Base-by-base conservation (phyloP, 2,329 filamentous ascomycete species). In the Xenoacremonium recifei region DNA sequence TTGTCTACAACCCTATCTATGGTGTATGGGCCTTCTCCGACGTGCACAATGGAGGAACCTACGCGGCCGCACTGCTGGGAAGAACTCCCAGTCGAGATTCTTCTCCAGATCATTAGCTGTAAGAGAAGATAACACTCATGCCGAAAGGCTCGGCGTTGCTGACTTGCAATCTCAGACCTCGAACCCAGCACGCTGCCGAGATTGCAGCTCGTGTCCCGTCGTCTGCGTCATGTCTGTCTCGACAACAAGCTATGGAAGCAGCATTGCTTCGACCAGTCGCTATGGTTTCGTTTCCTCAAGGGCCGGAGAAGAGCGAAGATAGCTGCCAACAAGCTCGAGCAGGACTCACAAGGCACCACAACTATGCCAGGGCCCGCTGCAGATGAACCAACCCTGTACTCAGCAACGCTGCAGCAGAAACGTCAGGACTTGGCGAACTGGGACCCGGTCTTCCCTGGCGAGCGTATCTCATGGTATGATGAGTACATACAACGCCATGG, bases 401-500 rank as follows among this genome's bases (percentile, higher is more conserved):
- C 23, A 23, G 15, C 7, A 30, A 34, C 40, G n/a, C 55, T 49
- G 39, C 40, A 56, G 30, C 57, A 53, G 20, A 51, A 52, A 21
- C 41, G 59, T 2, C 76, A 82, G 37, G 77, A 88, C 43, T 71
- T 87, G 58, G 83, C 84, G 4, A 89, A 89, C 53, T 96, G 90
- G 90, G 89, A 96, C 53, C 88, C 88, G 1, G 80, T 80, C 0
- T 89, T 85, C 49, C 79, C 82, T 0, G 70, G 67, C 4, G 90
- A 96, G 65, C 72, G 72, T 30, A 74, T 91, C 16, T 82, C 87
- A 36, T 96, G 89, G 85, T 96, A 95, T 62, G 79, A 87, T 41
- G 91, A 96, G 64, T 96, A 90, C 59, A 85, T 95, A 48, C 88
- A 91, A 39, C 78, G 91, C 23, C 77, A 91, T 64, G 89, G 82